phyloP scores from a whole-genome alignment of 805 yeast species.

The Ogataea neopini region DNA sequence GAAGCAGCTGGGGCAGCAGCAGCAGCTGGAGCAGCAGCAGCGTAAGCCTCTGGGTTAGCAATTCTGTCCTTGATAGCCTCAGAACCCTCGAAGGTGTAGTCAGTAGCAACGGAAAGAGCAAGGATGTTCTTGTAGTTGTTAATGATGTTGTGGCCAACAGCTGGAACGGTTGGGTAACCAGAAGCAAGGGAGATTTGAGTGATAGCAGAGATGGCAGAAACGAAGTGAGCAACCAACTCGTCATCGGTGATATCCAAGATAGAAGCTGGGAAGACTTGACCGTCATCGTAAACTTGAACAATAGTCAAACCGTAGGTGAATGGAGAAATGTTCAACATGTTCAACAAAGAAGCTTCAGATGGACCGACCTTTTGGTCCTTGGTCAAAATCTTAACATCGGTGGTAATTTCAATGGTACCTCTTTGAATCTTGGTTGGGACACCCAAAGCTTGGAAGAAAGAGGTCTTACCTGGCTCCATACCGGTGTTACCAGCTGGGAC shows the following conservation, averaged over 20 bases:
- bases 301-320: slow-evolving; percentile 98
- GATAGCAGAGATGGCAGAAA: slow-evolving; percentile 88
- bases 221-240: slow-evolving; percentile 90
- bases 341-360: slow-evolving; percentile 97
- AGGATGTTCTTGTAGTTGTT: slow-evolving; percentile 99
- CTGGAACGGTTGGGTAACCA: slow-evolving; percentile 99
- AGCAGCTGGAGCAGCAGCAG: slow-evolving; percentile 98
- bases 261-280: slow-evolving; percentile 95
- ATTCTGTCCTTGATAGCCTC: slow-evolving; percentile 99
- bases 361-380: slow-evolving; percentile 92
- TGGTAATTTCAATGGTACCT: slow-evolving; percentile 99
- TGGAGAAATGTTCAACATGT: slow-evolving; percentile 99
- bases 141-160: slow-evolving; percentile 97
- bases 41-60: slow-evolving; percentile 99
- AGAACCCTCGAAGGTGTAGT: slow-evolving; percentile 98
- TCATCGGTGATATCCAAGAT: slow-evolving; percentile 98
- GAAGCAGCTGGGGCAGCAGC: slow-evolving; percentile 66
- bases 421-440: slow-evolving; percentile 99
- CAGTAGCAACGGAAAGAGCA: slow-evolving; percentile 97
- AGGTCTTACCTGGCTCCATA: slow-evolving; percentile 99
- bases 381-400: slow-evolving; percentile 93
- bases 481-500: slow-evolving; percentile 99
- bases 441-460: slow-evolving; percentile 99
- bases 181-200: slow-evolving; percentile 96
- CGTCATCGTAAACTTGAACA: slow-evolving; percentile 97